phyloP scores from a whole-genome alignment of 2,329 filamentous ascomycete species.

The Thelonectria blattea region DNA sequence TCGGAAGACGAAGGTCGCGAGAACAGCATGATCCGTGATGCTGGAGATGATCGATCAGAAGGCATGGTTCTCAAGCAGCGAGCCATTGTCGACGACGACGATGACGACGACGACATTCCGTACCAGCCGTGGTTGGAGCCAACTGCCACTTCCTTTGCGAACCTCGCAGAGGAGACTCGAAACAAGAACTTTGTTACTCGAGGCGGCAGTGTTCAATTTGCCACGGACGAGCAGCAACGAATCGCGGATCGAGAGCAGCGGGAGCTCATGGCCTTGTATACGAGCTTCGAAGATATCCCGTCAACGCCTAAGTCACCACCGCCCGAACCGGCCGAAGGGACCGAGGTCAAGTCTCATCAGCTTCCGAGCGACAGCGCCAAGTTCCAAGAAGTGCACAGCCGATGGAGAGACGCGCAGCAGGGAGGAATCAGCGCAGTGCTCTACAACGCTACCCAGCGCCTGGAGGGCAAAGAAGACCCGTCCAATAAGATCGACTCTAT shows the following conservation, averaged over 20 bases:
- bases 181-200: slow-evolving; percentile 59
- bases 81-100: slow-evolving; percentile 55
- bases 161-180: slow-evolving; percentile 53
- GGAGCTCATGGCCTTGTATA: slow-evolving; percentile 68
- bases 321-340: slow-evolving; percentile 39
- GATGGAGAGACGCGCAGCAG: slow-evolving; percentile 55
- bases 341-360: slow-evolving; percentile 40
- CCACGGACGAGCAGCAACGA: slow-evolving; percentile 60
- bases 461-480: slow-evolving; percentile 47
- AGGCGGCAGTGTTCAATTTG: slow-evolving; percentile 57
- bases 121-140: slow-evolving; percentile 61
- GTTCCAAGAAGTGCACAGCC: slow-evolving; percentile 56
- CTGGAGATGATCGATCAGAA: slow-evolving; percentile 74
- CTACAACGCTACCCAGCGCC: slow-evolving; percentile 51
- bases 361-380: slow-evolving; percentile 49
- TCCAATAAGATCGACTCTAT: slow-evolving; percentile 49
- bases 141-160: slow-evolving; percentile 52
- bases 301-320: slow-evolving; percentile 61
- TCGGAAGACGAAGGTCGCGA: slow-evolving; percentile 73
- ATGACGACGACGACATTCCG: slow-evolving; percentile 63
- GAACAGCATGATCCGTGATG: slow-evolving; percentile 72
- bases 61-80: slow-evolving; percentile 70
- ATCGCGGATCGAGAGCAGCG: slow-evolving; percentile 64
- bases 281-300: slow-evolving; percentile 60
- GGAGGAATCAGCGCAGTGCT: slow-evolving; percentile 51